phyloP scores from a whole-genome alignment of 768 basidiomycete species.

The Lepiota brunneoincarnata region DNA sequence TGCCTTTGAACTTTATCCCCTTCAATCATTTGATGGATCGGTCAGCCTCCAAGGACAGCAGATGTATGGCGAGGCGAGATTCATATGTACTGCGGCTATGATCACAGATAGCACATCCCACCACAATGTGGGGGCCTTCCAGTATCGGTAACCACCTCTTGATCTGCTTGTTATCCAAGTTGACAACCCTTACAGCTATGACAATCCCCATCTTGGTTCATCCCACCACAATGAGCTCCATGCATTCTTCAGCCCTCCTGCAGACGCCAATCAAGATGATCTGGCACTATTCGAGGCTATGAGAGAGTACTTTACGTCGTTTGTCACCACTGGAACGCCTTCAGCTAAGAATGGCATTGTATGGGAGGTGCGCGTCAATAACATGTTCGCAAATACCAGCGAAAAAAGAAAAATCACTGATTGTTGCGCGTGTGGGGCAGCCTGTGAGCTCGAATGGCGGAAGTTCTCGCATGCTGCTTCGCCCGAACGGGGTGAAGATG shows the following conservation, averaged over 20 bases:
- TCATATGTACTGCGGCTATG: slow-evolving; percentile 38
- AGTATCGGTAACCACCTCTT: slow-evolving; percentile 31
- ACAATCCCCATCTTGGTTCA: slow-evolving; percentile 38
- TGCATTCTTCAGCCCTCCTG: slow-evolving; percentile 32
- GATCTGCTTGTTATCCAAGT: background rate
- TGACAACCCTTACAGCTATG: slow-evolving; percentile 26
- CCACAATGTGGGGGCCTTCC: slow-evolving; percentile 21
- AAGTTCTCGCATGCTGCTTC: slow-evolving; percentile 27
- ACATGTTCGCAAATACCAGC: too few relatives aligned
- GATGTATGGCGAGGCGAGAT: slow-evolving; percentile 44
- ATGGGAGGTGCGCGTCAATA: slow-evolving; percentile 27
- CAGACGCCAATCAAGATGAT: slow-evolving; percentile 24
- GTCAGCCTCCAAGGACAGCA: slow-evolving; percentile 39
- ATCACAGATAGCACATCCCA: slow-evolving; percentile 25
- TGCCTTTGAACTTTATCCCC: slow-evolving; percentile 32
- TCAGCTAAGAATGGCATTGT: slow-evolving; percentile 15
- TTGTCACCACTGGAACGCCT: slow-evolving; percentile 32
- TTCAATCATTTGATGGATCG: slow-evolving; percentile 28
- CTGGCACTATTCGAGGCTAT: slow-evolving; percentile 32
- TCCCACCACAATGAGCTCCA: slow-evolving; percentile 33
- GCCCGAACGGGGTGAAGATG: slow-evolving; percentile 23
- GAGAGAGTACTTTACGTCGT: slow-evolving; percentile 39
- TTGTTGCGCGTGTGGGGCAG: slow-evolving; percentile 8
- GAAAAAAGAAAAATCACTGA: background rate
- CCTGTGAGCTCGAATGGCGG: slow-evolving; percentile 18